Conservation (phyloP, 2,329 filamentous ascomycete species). For the Aspergillus tamarii region DNA sequence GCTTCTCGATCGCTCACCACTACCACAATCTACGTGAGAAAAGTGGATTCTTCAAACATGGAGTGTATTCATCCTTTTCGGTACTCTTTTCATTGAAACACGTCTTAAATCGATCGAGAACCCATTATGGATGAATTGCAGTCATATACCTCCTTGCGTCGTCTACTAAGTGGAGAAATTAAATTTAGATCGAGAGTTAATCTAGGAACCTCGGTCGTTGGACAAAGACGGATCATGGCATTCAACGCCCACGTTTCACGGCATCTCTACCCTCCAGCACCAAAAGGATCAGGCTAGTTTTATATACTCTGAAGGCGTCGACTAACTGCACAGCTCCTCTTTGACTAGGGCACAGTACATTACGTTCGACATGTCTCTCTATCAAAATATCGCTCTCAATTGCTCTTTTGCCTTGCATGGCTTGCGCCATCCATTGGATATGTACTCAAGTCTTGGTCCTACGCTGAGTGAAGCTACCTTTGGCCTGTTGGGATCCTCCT, state of each 20-base stretch:
- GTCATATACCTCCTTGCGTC: too few species aligned
- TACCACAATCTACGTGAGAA: not conserved
- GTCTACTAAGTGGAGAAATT: not conserved
- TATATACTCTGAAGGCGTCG: not conserved
- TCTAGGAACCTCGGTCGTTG: not conserved
- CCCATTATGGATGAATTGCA: not conserved
- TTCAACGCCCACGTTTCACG: not conserved
- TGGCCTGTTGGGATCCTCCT: slow-evolving; percentile 39
- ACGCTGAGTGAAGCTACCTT: slow-evolving; percentile 40
- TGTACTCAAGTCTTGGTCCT: slow-evolving; percentile 35
- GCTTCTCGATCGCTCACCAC: not conserved
- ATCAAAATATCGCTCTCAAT: slow-evolving; percentile 10
- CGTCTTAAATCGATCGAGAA: not conserved
- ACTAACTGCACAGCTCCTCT: not conserved
- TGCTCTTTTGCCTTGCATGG: slow-evolving; percentile 24
- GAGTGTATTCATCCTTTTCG: not conserved
- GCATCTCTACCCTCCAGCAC: not conserved
- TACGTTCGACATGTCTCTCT: slow-evolving; percentile 2
- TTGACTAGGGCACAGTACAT: not conserved
- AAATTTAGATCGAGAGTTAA: not conserved
- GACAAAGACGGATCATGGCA: not conserved
- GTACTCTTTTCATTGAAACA: not conserved
- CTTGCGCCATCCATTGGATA: slow-evolving; percentile 35
- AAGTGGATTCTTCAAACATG: not conserved
- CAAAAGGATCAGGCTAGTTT: not conserved